Evolutionary conservation across 345 rosid species (phyloP), one percentile per base, ranked within the genome.

Genomic region (Nasturtium officinale): DNA sequence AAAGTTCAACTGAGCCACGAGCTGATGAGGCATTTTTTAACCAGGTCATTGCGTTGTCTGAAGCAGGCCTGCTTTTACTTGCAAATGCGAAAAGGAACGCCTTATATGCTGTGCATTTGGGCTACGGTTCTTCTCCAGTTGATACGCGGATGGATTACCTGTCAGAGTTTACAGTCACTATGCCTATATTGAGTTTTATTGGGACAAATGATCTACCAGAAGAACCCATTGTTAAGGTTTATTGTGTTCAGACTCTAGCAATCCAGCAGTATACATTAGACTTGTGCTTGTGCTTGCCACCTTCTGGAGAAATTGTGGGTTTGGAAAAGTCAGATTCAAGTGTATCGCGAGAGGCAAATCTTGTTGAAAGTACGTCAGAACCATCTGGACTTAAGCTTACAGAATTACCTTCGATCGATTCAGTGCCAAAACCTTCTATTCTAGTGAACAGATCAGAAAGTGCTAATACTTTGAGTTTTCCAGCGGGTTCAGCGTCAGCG

Each of bases 41-140:
- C 77, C 98, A 90, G 83, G 90, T 83, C 65, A 85, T 86, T 37
- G 89, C 87, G n/a, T 74, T 90, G 57, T 79, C 97, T 73, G 89
- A 72, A 68, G 83, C 84, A 45, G 92, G 94, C 38, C 80, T 93
- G 56, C 72, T 90, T 72, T 78, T 87, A 74, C 82, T 90, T 68
- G 99, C 96, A 82, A 95, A 91, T 80, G 96, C 96, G 3, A 90
- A 90, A 83, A 88, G 80, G 83, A 91, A 87, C 77, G 89, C 96
- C 70, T 87, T 90, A 48, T 91, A 91, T 81, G 90, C 82, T 4
- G 82, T 91, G 65, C 96, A 94, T 77, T 65, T 91, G 63, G 97
- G 86, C 48, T 89, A 87, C 78, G 99, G 96, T 57, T 80, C 86
- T 75, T 82, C 78, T 72, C 96, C 99, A 40, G 86, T 85, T 38